Base-by-base conservation (phyloP, 805 yeast genomes). In the Saccharomycopsis babjevae region DNA sequence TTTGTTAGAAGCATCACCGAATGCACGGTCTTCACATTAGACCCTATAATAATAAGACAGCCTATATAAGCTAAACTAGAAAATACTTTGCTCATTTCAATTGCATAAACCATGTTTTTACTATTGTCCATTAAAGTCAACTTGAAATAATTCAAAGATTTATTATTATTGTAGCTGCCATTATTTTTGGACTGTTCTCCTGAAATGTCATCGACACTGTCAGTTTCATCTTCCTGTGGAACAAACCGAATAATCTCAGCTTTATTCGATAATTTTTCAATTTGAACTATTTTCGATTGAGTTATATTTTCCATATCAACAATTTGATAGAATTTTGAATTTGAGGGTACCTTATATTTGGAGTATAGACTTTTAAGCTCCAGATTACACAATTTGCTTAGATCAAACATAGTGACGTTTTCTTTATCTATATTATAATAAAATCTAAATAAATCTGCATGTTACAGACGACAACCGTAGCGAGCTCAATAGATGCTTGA, bases 221-320 rank as follows among this genome's bases (percentile, higher is more conserved):
- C 25, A 63, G 61, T 30, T 69, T 71, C 7, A 67, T 65, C n/a
- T 64, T 64, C 58, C 69, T 67, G 55, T 13, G 42, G 54, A 84
- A 70, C 30, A 85, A 71, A 70, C 85, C 92, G 1, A 81, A 83
- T 81, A 1, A 81, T 84, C n/a, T 75, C 77, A 63, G 80, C 82
- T 1, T 83, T 82, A 66, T 77, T 77, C 28, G 72, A 73, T 70
- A 87, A 73, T 6, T 77, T 79, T 63, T 86, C 93, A 2, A 84
- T 67, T 64, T 82, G 83, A 15, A 74, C 70, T 28, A 80, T 68
- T 22, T 74, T 72, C 0, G 90, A 81, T 36, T 71, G 74, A 5
- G 85, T 74, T 0, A 81, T 73, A 71, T 86, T 84, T 65, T 77
- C 78, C 0, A 85, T 68, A 64, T 79, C 80, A 1, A 84, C 74